Evolutionary conservation across 2,329 filamentous ascomycete genomes (phyloP).

Genomic region (Rutstroemia sp.): DNA sequence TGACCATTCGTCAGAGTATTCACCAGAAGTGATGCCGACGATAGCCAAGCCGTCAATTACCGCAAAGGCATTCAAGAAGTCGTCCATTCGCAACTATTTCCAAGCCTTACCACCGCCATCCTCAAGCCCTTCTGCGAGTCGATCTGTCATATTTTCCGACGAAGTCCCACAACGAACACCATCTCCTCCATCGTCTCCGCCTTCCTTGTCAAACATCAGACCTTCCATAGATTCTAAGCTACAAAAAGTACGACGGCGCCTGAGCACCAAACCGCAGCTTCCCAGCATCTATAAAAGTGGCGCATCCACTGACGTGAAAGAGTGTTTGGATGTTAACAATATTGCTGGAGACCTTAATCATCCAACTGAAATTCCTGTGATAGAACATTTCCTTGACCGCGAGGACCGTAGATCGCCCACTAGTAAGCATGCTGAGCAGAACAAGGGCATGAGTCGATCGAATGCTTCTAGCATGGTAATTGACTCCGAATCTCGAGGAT

Average conservation of each 20-base stretch:
- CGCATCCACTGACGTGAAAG: background rate
- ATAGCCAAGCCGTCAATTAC: background rate
- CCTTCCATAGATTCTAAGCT: slow-evolving; percentile 10
- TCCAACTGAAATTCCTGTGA: no score
- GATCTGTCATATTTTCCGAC: slow-evolving; percentile 2
- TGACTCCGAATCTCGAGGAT: no score
- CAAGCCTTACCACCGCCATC: slow-evolving; percentile 14
- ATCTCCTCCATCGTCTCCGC: background rate
- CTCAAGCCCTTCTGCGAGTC: slow-evolving; percentile 12
- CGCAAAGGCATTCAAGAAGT: slow-evolving; percentile 13
- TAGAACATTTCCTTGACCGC: no score
- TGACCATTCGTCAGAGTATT: background rate
- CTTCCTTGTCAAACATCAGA: background rate
- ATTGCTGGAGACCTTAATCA: background rate
- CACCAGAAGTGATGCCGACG: background rate
- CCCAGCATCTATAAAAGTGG: slow-evolving; percentile 1
- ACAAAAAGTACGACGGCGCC: slow-evolving; percentile 12
- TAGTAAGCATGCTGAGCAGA: no score
- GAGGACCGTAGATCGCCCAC: no score
- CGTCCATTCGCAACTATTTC: slow-evolving; percentile 25
- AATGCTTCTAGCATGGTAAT: no score
- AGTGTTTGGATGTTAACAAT: background rate
- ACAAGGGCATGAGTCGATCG: no score
- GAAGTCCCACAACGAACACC: background rate
- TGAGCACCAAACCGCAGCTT: slow-evolving; percentile 14